Evolutionary conservation across 2,329 filamentous ascomycete species (phyloP), one percentile per base, ranked within the genome.

Genomic region (Colletotrichum plurivorum): DNA sequence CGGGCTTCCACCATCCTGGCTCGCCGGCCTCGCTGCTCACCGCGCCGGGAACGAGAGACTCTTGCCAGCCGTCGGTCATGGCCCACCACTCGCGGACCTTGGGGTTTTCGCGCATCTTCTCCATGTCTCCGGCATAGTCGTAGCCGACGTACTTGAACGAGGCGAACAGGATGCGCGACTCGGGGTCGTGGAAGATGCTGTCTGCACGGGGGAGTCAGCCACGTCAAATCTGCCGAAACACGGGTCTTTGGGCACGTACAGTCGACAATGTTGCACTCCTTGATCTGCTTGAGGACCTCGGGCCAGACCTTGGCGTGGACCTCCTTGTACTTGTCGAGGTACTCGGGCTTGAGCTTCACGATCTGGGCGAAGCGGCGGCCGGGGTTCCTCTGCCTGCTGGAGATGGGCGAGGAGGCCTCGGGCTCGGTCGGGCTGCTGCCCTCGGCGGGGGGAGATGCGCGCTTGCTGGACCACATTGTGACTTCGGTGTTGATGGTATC

Each of bases 51-150:
- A 91, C 87, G 36, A 92, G 76, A 52, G 84, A 86, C 78, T 89
- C 90, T 81, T 95, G 93, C 84, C 90, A 93, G 15, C 84, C 84
- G 78, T 95, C 93, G 57, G 93, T 95, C 89, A 95, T 91, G 67
- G 83, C 83, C 93, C 93, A 95, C 93, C 93, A 95, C 78, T 92
- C 90, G 63, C 89, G 86, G 41, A 95, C 91, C 75, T 90, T 91
- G 1, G 88, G 86, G 73, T 94, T 94, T 66, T 88, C 89, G 1
- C 86, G 85, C 92, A 95, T 94, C 70, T 84, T 85, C 78, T 88
- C 86, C 93, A 95, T 95, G 76, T 95, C 93, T 10, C 84, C 90
- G 2, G 88, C 89, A 69, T 88, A 94, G 71, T 93, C 87, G 69
- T 87, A 87, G 0, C 93, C 93, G n/a, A 92, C 84, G 75, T 95